Evolutionary conservation across 805 yeast genomes (phyloP).

Genomic region (Pichia scutulata): DNA sequence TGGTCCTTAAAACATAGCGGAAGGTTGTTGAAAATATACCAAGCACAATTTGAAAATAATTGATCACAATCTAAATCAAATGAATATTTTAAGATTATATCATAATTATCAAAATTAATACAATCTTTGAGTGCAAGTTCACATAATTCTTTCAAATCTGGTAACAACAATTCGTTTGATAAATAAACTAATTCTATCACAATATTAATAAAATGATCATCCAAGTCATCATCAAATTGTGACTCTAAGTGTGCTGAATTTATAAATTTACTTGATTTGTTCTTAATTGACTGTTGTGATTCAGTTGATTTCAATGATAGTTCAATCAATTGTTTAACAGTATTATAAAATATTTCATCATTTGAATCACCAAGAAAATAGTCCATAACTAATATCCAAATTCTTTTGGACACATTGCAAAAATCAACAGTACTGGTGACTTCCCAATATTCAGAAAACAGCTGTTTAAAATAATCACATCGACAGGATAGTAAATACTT

Average conservation of each 20-base stretch:
- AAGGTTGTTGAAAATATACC: conserved; percentile 61
- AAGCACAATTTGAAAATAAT: conserved; percentile 52
- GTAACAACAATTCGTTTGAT: conserved; percentile 56
- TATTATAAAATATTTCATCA: conserved; percentile 31
- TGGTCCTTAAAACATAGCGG: conserved; percentile 49
- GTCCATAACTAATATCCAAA: conserved; percentile 42
- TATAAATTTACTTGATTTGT: not conserved
- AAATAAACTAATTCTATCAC: conserved; percentile 52
- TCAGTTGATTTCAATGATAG: not conserved
- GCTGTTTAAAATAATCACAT: conserved; percentile 55
- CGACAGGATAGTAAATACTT: conserved; percentile 48
- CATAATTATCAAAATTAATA: conserved; percentile 52
- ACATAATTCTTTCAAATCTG: conserved; percentile 50
- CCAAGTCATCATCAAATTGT: not conserved
- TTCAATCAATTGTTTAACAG: conserved; percentile 7
- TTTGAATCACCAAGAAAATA: conserved; percentile 52
- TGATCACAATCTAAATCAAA: conserved; percentile 43
- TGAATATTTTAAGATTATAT: conserved; percentile 48
- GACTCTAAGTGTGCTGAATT: not conserved
- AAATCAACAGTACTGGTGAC: conserved; percentile 22
- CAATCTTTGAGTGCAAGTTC: conserved; percentile 54
- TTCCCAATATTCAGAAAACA: conserved; percentile 50
- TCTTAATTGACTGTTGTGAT: not conserved
- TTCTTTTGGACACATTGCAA: conserved; percentile 31
- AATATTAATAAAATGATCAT: conserved; percentile 39